A percentile compares a stretch with the other conserved stretches of the same genome.
phyloP scores from a whole-genome alignment of 352 stramenopile species.

The Thraustotheca clavata region DNA sequence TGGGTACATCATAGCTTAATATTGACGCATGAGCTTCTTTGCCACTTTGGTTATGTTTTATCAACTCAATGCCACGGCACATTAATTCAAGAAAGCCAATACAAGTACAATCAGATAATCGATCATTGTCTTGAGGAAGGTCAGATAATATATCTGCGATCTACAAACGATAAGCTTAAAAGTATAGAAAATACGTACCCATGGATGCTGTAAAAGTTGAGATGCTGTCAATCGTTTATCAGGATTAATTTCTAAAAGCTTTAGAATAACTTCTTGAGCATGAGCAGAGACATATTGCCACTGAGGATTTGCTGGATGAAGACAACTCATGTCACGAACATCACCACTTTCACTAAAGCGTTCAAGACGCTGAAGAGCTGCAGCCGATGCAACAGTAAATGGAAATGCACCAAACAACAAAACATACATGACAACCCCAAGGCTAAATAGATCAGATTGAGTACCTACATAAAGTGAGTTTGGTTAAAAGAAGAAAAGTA shows the following conservation, averaged over 20 bases:
- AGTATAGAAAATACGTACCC: constrained; percentile 29
- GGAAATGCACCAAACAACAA: constrained; percentile 70
- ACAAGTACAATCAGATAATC: constrained; percentile 38
- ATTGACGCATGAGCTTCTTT: constrained; percentile 33
- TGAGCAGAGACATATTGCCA: constrained; percentile 43
- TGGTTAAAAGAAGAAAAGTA: not conserved
- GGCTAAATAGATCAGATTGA: constrained; percentile 70
- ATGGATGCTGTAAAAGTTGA: constrained; percentile 52
- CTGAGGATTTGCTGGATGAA: constrained; percentile 43
- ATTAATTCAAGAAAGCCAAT: constrained; percentile 64
- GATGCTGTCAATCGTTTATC: constrained; percentile 50
- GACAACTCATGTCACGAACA: constrained; percentile 73
- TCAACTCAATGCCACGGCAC: constrained; percentile 44
- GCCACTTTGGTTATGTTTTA: constrained; percentile 37
- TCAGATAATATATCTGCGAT: not conserved
- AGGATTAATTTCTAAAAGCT: constrained; percentile 44
- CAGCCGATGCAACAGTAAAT: constrained; percentile 65
- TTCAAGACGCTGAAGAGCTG: constrained; percentile 51
- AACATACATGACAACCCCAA: constrained; percentile 74
- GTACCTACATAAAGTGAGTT: constrained; percentile 23
- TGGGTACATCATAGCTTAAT: constrained; percentile 48
- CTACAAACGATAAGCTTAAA: not conserved
- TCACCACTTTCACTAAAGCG: constrained; percentile 51
- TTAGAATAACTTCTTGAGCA: constrained; percentile 52
- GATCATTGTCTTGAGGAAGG: constrained; percentile 22